Conservation (phyloP, 345 rosid species). For the Xanthoceras sorbifolium region DNA sequence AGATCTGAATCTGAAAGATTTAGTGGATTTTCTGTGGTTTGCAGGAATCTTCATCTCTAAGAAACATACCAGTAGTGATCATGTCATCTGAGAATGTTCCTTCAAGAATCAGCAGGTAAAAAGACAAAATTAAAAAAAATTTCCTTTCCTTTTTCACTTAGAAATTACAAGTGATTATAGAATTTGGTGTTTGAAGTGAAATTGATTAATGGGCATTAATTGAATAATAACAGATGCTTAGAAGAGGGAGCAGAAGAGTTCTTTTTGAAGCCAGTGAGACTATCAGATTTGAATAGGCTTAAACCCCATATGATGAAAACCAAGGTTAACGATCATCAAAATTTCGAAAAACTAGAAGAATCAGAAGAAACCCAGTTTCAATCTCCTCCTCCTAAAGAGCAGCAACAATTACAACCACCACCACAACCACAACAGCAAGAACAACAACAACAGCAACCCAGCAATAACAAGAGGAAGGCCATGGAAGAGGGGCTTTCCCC, state of each 20-base stretch:
- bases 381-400: constrained; percentile 14
- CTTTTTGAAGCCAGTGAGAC: constrained; percentile 60
- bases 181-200: not conserved
- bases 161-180: not conserved
- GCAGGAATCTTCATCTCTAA: constrained; percentile 63
- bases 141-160: not conserved
- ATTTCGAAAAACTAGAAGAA: constrained; percentile 22
- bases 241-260: constrained; percentile 82
- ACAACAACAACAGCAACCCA: constrained; percentile 14
- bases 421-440: constrained; percentile 13
- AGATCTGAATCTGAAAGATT: constrained; percentile 17
- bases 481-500: constrained; percentile 58
- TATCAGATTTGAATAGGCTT: constrained; percentile 58
- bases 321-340: constrained; percentile 30
- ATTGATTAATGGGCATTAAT: not conserved
- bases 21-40: constrained; percentile 14
- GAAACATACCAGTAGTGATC: constrained; percentile 68
- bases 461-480: constrained; percentile 58
- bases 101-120: constrained; percentile 62
- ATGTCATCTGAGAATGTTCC: constrained; percentile 87
- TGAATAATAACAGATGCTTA: constrained; percentile 47
- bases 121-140: not conserved
- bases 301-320: constrained; percentile 57
- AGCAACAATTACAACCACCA: not conserved
- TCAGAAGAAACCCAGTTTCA: constrained; percentile 23